Base-by-base conservation (phyloP, 106 monocot species). In the Acanthochlamys bracteata region DNA sequence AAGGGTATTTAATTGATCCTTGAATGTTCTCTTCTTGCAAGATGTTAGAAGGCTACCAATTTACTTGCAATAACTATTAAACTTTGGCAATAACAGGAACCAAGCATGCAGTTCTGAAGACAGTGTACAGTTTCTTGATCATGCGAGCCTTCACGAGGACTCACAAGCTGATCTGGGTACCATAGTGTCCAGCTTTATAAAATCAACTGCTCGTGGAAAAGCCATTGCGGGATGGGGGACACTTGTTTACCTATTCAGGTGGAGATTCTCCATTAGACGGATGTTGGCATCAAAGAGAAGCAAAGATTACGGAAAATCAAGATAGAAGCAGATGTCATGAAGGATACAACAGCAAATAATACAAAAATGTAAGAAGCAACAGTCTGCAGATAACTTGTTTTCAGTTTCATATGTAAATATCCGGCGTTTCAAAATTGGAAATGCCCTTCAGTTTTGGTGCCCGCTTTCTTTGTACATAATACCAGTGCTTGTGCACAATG, bases 201-300 rank as follows among this genome's bases (percentile, higher is more conserved):
- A 66, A 16, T 19, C 67, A 24, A 64, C 70, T 20, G 72, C 40
- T 52, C 61, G 60, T 10, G 67, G 42, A 4, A 84, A 63, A 60
- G 69, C 74, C 0, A 68, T 67, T 43, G 73, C 39, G 16, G 61
- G 71, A 23, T 92, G 91, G 86, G 62, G 75, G 20, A 87, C 43
- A 27, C 42, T 92, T 20, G 60, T 81, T 1, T 78, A 53, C 27
- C 81, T 92, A 20, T 63, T 86, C 54, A 77, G 71, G 62, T 90
- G 82, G 82, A 77, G 63, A 54, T 83, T 76, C 58, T 82, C 82
- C 53, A 85, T 85, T 14, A 90, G 78, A 68, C 82, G 63, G 66
- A 76, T 76, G 52, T 76, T 89, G 4, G 81, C 78, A 0, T 73
- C 52, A 16, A 89, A 75, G 73, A 84, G 64, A 63, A 57, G 59